phyloP scores from a whole-genome alignment of 495 filamentous ascomycete species.

The Melanomma pulvis-pyrius region DNA sequence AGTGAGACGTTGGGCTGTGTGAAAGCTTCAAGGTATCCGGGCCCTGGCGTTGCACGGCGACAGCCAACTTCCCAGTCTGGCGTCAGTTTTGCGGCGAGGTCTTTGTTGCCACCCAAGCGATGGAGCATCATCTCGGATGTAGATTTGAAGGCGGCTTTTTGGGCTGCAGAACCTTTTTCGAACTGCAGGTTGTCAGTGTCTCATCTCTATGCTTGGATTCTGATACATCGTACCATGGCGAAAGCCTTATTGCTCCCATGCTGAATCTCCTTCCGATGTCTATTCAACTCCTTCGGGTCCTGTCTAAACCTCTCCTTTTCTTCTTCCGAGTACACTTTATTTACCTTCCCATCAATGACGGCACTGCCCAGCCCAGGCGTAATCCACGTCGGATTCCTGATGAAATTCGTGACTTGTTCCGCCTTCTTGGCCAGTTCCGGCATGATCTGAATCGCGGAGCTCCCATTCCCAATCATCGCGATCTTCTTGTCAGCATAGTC shows the following conservation, averaged over 20 bases:
- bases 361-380: conserved; percentile 16
- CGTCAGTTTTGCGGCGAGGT: conserved; percentile 1
- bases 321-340: conserved; percentile 14
- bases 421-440: conserved; percentile 17
- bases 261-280: conserved; percentile 11
- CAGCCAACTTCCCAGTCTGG: conserved; percentile 19
- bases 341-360: conserved; percentile 12
- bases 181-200: not conserved
- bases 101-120: conserved; percentile 2
- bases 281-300: conserved; percentile 5
- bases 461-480: conserved; percentile 26
- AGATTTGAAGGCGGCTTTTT: conserved; percentile 10
- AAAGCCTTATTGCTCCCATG: conserved; percentile 17
- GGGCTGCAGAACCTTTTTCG: conserved; percentile 1
- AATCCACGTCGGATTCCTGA: conserved; percentile 11
- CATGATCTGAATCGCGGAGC: conserved; percentile 30
- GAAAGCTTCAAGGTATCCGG: conserved; percentile 26
- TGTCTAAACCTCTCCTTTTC: conserved; percentile 14
- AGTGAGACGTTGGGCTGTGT: conserved; percentile 14
- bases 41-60: conserved; percentile 24
- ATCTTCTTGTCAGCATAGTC: conserved; percentile 15
- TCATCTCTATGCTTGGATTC: not conserved
- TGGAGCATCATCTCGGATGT: conserved; percentile 14
- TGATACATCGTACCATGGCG: conserved; percentile 3
- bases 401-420: conserved; percentile 9